Conservation (phyloP, 768 basidiomycete genomes). For the Hypsizygus marmoreus region DNA sequence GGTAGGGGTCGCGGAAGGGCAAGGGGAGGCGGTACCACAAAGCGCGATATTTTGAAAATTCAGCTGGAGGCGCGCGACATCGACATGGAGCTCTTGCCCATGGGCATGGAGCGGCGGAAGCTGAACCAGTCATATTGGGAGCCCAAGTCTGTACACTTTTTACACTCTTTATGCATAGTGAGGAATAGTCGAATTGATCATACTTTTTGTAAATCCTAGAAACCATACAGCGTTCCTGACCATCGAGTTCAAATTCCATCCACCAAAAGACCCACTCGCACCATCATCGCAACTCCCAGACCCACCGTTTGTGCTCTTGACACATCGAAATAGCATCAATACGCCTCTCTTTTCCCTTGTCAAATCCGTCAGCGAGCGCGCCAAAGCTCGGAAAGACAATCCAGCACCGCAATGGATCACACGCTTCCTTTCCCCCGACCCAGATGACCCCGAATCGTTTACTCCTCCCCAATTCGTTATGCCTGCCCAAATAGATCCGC, state of each 20-base stretch:
- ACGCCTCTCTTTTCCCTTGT: slow-evolving; percentile 53
- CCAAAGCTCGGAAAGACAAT: slow-evolving; percentile 44
- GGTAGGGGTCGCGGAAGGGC: slow-evolving; percentile 23
- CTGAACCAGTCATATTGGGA: slow-evolving; percentile 85
- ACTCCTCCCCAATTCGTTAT: slow-evolving; percentile 62
- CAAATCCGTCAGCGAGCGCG: slow-evolving; percentile 44
- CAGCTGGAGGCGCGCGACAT: slow-evolving; percentile 71
- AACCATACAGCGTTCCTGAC: slow-evolving; percentile 69
- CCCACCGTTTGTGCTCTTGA: slow-evolving; percentile 53
- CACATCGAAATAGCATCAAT: slow-evolving; percentile 62
- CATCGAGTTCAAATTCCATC: slow-evolving; percentile 70
- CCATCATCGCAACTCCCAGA: slow-evolving; percentile 35
- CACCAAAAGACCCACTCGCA: slow-evolving; percentile 46
- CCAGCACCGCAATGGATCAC: slow-evolving; percentile 56
- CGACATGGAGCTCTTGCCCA: slow-evolving; percentile 73
- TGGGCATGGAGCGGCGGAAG: slow-evolving; percentile 80
- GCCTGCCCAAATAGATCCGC: slow-evolving; percentile 42
- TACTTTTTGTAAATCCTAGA: slow-evolving; percentile 37
- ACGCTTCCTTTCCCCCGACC: slow-evolving; percentile 51
- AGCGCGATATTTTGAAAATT: slow-evolving; percentile 66
- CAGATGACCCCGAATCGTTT: slow-evolving; percentile 59
- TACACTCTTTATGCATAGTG: slow-evolving; percentile 8
- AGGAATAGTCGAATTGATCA: slow-evolving; percentile 10
- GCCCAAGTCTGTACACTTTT: slow-evolving; percentile 57
- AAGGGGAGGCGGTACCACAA: slow-evolving; percentile 44